phyloP scores from a whole-genome alignment of 805 yeast genomes.

The Metschnikowia colocasiae region DNA sequence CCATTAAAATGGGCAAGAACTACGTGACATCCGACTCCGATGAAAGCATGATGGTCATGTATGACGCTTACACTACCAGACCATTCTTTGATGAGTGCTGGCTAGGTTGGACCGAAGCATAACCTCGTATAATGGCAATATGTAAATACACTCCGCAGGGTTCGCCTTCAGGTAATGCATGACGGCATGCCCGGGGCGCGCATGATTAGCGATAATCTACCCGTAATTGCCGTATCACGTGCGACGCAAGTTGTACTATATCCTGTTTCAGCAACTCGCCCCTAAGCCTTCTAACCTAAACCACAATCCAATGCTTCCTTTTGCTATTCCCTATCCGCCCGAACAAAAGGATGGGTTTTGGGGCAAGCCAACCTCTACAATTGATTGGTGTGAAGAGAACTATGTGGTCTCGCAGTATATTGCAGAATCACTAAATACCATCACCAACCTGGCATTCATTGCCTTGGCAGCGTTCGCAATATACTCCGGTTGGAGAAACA shows the following conservation, averaged over 20 bases:
- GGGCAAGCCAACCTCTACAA: constrained; percentile 89
- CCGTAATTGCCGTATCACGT: constrained; percentile 7
- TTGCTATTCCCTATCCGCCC: constrained; percentile 53
- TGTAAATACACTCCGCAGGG: background rate
- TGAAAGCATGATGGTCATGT: constrained; percentile 51
- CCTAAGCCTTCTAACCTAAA: background rate
- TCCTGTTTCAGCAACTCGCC: background rate
- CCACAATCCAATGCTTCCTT: constrained; percentile 38
- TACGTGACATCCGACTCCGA: constrained; percentile 26
- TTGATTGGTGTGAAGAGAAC: constrained; percentile 98
- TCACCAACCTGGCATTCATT: constrained; percentile 64
- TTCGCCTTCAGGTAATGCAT: background rate
- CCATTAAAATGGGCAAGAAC: constrained; percentile 17
- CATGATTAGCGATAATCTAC: constrained; percentile 1
- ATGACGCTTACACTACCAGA: constrained; percentile 53
- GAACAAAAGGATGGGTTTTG: constrained; percentile 61
- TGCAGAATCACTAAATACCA: constrained; percentile 87
- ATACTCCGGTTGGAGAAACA: constrained; percentile 54
- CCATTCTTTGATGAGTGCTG: constrained; percentile 53
- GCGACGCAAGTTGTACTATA: background rate
- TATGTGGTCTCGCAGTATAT: constrained; percentile 81
- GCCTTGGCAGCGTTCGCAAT: constrained; percentile 60
- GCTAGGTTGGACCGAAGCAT: constrained; percentile 35
- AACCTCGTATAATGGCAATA: background rate
- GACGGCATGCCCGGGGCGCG: constrained; percentile 1